Conservation (phyloP, 768 basidiomycete species). For the Tremella fuciformis region DNA sequence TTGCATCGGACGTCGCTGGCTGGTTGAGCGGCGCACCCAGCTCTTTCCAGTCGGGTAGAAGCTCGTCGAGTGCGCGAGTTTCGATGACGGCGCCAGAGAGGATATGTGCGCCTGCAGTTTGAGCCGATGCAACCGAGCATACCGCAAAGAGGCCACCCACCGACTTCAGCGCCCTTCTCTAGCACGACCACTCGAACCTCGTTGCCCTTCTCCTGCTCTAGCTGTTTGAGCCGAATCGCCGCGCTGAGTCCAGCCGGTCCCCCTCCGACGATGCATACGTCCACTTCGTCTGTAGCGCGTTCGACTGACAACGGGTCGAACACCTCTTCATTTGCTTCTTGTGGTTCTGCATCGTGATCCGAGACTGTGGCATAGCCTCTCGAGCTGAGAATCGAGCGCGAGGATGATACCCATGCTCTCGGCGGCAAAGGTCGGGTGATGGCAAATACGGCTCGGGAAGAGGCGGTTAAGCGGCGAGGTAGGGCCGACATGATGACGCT, state of each 20-base stretch:
- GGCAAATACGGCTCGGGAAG: not conserved
- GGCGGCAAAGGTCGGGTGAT: not conserved
- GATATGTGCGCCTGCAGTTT: conserved; percentile 74
- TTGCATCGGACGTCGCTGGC: conserved; percentile 70
- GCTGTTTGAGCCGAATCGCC: conserved; percentile 92
- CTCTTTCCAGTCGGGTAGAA: conserved; percentile 78
- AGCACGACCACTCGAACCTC: conserved; percentile 88
- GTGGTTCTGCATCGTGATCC: not conserved
- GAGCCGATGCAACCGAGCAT: conserved; percentile 4
- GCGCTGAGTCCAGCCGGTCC: conserved; percentile 94
- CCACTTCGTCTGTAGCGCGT: conserved; percentile 83
- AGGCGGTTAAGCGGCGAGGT: not conserved
- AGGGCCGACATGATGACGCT: not conserved
- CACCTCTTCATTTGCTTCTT: conserved; percentile 29
- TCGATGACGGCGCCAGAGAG: conserved; percentile 95
- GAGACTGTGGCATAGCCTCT: not conserved
- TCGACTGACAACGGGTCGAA: conserved; percentile 65
- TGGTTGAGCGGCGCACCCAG: conserved; percentile 75
- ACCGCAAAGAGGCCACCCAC: conserved; percentile 56
- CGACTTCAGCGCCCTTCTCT: conserved; percentile 91
- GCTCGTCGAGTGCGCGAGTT: conserved; percentile 82
- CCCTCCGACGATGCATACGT: conserved; percentile 94
- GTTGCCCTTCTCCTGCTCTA: conserved; percentile 69
- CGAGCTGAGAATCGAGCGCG: not conserved
- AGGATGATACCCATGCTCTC: no score